Base-by-base conservation (phyloP, 2,329 filamentous ascomycete genomes). In the Alternaria conjuncta region DNA sequence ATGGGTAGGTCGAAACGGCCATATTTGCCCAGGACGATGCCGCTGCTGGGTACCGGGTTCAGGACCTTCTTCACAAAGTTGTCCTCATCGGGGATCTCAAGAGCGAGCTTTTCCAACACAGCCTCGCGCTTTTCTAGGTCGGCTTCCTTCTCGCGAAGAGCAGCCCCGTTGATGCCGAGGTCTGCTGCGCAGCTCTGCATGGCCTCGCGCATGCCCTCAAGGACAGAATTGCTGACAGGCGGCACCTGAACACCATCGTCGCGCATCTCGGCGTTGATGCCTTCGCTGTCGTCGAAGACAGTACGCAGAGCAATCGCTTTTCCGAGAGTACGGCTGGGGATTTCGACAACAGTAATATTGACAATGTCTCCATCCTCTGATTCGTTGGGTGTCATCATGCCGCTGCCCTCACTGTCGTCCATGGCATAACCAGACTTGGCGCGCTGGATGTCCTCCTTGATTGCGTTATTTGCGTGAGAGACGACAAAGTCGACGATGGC, bases 251-350 rank as follows among this genome's bases (percentile, higher is more conserved):
- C 87, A 10, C 96, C 96, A 70, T 99, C 96, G 66, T 95, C 91
- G 75, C 95, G 97, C 94, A 99, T 98, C 83, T 99, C 96, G 0
- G 91, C 87, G 72, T 98, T 98, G 82, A 99, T 97, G 55, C 96
- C 96, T 20, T 90, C 84, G n/a, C 85, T 88, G 72, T 98, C 96
- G 70, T 99, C 95, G 72, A 99, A 99, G 36, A 98, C 88, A 13
- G 92, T 93, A 43, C 93, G 92, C 83, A 99, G 89, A 12, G 92
- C 89, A n/a, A 96, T 82, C 0, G 95, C 96, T 80, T 96, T 97
- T 62, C 92, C 94, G 1, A 99, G 84, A 2, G 87, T 86, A 28
- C 92, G 89, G 66, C 90, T 88, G 0, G 96, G 93, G 9, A 98
- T 86, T 70, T 98, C 96, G 6, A 99, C 83, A 9, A 99, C 86